Base-by-base conservation (phyloP, 306 rosid genomes). In the Ochetophila trinervis region DNA sequence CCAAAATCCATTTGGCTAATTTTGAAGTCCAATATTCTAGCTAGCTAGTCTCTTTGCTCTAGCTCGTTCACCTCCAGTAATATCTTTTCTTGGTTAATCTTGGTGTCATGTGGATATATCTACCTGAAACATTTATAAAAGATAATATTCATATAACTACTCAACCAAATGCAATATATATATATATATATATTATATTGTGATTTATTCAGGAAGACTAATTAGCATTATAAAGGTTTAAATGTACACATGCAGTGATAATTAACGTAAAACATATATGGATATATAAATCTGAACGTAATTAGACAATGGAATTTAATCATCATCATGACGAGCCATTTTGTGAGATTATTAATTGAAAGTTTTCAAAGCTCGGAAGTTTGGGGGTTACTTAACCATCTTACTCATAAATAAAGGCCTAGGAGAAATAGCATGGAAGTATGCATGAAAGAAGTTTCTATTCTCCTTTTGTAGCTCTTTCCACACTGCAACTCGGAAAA, bases 391-490 rank as follows among this genome's bases (percentile, higher is more conserved):
- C 0, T 8, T 40, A 8, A 40, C 2, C 8, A 8, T 8, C 84
- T 74, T 88, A 91, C 89, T 73, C 53, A 53, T 53, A 0, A 32
- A 36, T 50, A 66, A 62, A 49, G 85, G 79, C 57, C 80, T 80
- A 5, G 79, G 86, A 68, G 80, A 34, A 45, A 80, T 70, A 48
- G 85, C 62, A 51, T 87, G 85, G 68, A 78, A 82, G 66, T 89
- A 93, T 68, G 93, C 83, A 49, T 78, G 81, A 62, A 93, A 93
- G 83, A 93, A 89, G 74, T 87, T 80, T 55, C 60, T 72, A 66
- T 93, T 89, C 84, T 93, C 98, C 75, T 93, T 93, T 44, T 89
- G 94, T 65, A 93, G 81, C 80, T 87, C 98, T 66, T 79, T 87
- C 98, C 98, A 93, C 69, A 89, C 97, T 93, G 84, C 78, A 68